Evolutionary conservation across 2,329 filamentous ascomycete species (phyloP).

Genomic region (Xylaria sp.): DNA sequence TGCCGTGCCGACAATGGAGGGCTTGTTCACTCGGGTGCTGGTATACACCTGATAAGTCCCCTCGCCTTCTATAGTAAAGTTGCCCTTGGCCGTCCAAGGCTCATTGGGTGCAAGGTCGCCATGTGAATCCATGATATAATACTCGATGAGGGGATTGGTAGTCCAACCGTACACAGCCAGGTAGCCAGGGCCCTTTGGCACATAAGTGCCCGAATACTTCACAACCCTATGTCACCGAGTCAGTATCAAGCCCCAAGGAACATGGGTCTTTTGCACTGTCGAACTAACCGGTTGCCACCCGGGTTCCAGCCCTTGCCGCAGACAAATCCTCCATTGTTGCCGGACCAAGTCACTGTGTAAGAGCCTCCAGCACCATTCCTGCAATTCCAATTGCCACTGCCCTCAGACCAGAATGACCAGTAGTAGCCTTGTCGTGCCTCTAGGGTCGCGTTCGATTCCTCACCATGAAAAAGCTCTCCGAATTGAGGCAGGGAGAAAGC

Average conservation of each 20-base stretch:
- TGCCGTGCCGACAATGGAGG: slow-evolving; percentile 58
- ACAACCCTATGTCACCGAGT: slow-evolving; percentile 37
- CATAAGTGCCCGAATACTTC: slow-evolving; percentile 46
- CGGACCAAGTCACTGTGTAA: slow-evolving; percentile 52
- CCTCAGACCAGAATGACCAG: slow-evolving; percentile 44
- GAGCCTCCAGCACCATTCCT: slow-evolving; percentile 47
- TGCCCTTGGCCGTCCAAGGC: slow-evolving; percentile 54
- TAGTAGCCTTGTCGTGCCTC: slow-evolving; percentile 36
- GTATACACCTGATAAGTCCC: slow-evolving; percentile 58
- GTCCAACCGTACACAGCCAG: slow-evolving; percentile 63
- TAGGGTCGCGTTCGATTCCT: slow-evolving; percentile 29
- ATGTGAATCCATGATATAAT: slow-evolving; percentile 62
- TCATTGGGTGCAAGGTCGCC: slow-evolving; percentile 56
- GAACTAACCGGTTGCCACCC: slow-evolving; percentile 52
- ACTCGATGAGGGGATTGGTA: slow-evolving; percentile 51
- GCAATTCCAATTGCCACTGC: slow-evolving; percentile 48
- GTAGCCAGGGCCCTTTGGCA: slow-evolving; percentile 50
- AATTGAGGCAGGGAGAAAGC: slow-evolving; percentile 32
- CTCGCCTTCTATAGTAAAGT: slow-evolving; percentile 54
- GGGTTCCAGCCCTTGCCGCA: slow-evolving; percentile 65
- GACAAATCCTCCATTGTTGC: slow-evolving; percentile 59
- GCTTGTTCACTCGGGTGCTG: slow-evolving; percentile 55
- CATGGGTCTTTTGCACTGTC: background rate
- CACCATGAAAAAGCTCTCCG: slow-evolving; percentile 28
- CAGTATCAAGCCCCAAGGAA: background rate